Evolutionary conservation across 768 basidiomycete species (phyloP), one percentile per base, ranked within the genome.

Genomic region (Auriscalpium microsporum): DNA sequence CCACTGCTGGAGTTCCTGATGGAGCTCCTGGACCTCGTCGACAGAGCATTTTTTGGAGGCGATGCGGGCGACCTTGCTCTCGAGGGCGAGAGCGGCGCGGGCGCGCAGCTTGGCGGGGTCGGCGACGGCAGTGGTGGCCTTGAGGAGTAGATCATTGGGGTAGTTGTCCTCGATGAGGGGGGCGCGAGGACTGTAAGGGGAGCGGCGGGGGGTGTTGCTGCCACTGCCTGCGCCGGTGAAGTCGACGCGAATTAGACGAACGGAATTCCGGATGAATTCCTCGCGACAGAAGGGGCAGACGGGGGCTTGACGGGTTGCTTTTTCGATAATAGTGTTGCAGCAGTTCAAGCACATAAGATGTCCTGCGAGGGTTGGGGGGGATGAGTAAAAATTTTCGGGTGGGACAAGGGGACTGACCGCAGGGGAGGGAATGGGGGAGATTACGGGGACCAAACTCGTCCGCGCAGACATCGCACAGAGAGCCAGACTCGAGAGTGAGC

Each of bases 401-500:
- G 53, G 56, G 64, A 68, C 73, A 65, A 68, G 62, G 58, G 58
- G 21, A 70, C 79, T 61, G 52, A 88, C 88, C 88, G 72, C 88
- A 90, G 57, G 88, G 84, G 67, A 90, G 89, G 52, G 81, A 87
- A 69, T 90, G 84, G 58, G 88, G 88, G 59, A 80, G 73, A 69
- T 81, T 82, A 64, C 83, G 83, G 56, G 81, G 75, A 67, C 84
- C 84, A 72, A 80, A 90, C 76, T 90, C 87, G 73, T 90, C 87
- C 66, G 87, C 87, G 77, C 88, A 90, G 67, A 90, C 88, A 78
- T 90, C 88, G 83, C 88, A 90, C 70, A 83, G 78, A 69, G 85
- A 89, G 72, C 86, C 86, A 71, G 86, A 81, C 74, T 75, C 78
- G 67, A 90, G 85, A 69, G 87, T 86, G 74, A 90, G 81, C 88